Percentiles rank a stretch among this genome's conserved stretches.
phyloP scores from a whole-genome alignment of 192 early-diverging fungal species.

The Podila minutissima region DNA sequence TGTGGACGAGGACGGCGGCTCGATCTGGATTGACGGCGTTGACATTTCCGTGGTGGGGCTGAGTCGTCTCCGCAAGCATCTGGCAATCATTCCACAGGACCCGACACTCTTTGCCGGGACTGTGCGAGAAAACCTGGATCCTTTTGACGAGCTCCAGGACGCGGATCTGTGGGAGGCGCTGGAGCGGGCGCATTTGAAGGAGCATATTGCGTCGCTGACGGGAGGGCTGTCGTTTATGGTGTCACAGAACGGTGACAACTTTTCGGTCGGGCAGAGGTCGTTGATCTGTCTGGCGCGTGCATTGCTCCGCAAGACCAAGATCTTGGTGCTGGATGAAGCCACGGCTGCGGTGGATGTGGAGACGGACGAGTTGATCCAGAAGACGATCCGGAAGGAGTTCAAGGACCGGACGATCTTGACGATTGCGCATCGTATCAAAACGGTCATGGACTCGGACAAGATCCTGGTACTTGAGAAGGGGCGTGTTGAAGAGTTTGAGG shows the following conservation, averaged over 20 bases:
- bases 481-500: constrained; percentile 68
- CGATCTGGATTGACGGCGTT: constrained; percentile 63
- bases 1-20: constrained; percentile 66
- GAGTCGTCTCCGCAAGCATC: constrained; percentile 59
- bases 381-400: constrained; percentile 82
- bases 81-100: constrained; percentile 85
- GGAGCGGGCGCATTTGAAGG: constrained; percentile 72
- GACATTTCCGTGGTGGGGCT: constrained; percentile 60
- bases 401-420: constrained; percentile 82
- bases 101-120: constrained; percentile 69
- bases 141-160: constrained; percentile 55
- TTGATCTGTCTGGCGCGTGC: constrained; percentile 77
- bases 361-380: constrained; percentile 88
- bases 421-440: constrained; percentile 91
- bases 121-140: constrained; percentile 64
- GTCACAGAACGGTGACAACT: constrained; percentile 82
- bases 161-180: constrained; percentile 72
- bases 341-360: constrained; percentile 79
- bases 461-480: constrained; percentile 72
- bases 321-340: constrained; percentile 58
- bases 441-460: constrained; percentile 87
- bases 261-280: constrained; percentile 84
- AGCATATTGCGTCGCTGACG: constrained; percentile 65
- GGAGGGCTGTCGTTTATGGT: constrained; percentile 77
- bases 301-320: constrained; percentile 66